Percentiles rank a stretch among this genome's conserved stretches.
These are phyloP conservation scores for Lodderomyces theae DNA, from an alignment of 1,139 yeast species.

Conservation along the genomic window DNA sequence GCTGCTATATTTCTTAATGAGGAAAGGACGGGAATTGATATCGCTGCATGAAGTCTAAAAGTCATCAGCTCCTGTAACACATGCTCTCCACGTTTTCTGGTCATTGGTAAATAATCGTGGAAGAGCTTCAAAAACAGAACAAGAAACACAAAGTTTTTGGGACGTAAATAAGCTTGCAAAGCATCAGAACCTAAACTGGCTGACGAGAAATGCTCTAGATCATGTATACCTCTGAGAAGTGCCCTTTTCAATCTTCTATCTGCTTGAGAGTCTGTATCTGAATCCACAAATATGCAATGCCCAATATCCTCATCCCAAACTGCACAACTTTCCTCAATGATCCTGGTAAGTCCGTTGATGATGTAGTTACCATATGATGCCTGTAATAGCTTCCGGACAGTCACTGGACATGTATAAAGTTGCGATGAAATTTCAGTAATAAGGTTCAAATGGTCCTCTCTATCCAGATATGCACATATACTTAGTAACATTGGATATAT, in stretches of 20 bases:
- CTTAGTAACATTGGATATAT: slow-evolving; percentile 54
- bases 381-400: slow-evolving; percentile 42
- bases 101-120: slow-evolving; percentile 56
- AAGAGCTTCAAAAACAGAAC: slow-evolving; percentile 46
- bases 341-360: slow-evolving; percentile 45
- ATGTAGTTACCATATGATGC: slow-evolving; percentile 38
- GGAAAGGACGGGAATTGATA: slow-evolving; percentile 46
- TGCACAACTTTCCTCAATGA: slow-evolving; percentile 41
- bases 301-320: slow-evolving; percentile 24
- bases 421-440: slow-evolving; percentile 58
- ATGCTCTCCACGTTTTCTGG: slow-evolving; percentile 66
- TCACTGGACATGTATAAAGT: slow-evolving; percentile 62
- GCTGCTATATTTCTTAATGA: slow-evolving; percentile 46
- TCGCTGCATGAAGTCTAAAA: slow-evolving; percentile 47
- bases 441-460: slow-evolving; percentile 62
- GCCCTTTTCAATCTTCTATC: slow-evolving; percentile 28
- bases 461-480: slow-evolving; percentile 49
- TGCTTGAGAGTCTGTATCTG: slow-evolving; percentile 16
- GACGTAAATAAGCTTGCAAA: slow-evolving; percentile 24
- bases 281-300: slow-evolving; percentile 25
- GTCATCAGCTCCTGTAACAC: slow-evolving; percentile 55
- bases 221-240: slow-evolving; percentile 36
- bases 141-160: slow-evolving; percentile 34
- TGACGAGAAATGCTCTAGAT: slow-evolving; percentile 44
- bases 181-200: slow-evolving; percentile 23